A percentile compares a stretch with the other conserved stretches of the same genome.
phyloP scores from a whole-genome alignment of 805 yeast genomes.

The Zygoascus flipseniorum region DNA sequence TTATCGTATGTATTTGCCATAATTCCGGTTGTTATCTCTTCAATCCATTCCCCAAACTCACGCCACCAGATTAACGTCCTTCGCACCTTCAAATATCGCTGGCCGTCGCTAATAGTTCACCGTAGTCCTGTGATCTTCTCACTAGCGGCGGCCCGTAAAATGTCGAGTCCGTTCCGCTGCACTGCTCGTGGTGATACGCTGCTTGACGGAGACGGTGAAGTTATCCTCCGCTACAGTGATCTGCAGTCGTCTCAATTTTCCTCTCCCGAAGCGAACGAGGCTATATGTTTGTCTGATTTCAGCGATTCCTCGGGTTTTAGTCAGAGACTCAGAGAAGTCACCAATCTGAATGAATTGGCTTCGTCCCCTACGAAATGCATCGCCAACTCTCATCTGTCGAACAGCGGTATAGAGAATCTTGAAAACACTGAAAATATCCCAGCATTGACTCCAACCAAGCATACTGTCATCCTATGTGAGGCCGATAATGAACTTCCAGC shows the following conservation, averaged over 20 bases:
- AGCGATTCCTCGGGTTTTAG: neutral
- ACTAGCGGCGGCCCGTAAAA: neutral
- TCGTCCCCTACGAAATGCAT: neutral
- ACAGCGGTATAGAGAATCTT: neutral
- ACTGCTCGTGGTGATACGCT: neutral
- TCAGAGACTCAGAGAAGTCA: neutral
- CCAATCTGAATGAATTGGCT: neutral
- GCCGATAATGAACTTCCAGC: neutral
- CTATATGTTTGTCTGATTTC: neutral
- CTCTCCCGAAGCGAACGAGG: neutral
- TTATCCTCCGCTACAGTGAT: neutral
- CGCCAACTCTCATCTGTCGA: neutral
- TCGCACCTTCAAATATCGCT: neutral
- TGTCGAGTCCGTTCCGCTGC: neutral
- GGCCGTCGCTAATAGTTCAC: slow-evolving; percentile 1
- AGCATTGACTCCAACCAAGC: neutral
- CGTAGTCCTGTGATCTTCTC: neutral
- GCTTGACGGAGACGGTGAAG: slow-evolving; percentile 3
- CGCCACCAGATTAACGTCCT: neutral
- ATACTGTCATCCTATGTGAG: neutral
- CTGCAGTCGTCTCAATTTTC: neutral
- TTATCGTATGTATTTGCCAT: neutral
- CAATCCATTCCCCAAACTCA: neutral
- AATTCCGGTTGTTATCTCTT: neutral
- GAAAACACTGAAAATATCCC: neutral